A percentile compares a stretch with the other conserved stretches of the same genome.
Evolutionary conservation across 768 basidiomycete species (phyloP).

Genomic region (Agaricus sinodeliciosus): DNA sequence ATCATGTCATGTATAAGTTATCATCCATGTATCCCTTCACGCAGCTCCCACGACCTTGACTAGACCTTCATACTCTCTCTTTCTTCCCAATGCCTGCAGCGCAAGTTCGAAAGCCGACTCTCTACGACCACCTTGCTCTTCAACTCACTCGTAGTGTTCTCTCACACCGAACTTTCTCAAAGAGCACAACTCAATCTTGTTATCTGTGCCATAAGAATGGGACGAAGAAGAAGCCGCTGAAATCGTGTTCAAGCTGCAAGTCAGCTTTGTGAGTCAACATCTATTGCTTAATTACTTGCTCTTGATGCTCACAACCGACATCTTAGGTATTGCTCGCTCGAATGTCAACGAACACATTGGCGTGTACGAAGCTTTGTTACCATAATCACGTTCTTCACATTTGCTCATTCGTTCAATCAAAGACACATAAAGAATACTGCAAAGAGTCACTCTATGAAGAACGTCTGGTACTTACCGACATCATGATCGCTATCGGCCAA

Average conservation of each 20-base stretch:
- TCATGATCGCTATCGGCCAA: no score
- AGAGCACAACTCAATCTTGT: neutral
- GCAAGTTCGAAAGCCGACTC: neutral
- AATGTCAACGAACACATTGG: neutral
- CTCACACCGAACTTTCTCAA: neutral
- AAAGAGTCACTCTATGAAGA: neutral
- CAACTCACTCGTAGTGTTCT: neutral
- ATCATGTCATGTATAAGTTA: no score
- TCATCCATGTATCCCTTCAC: no score
- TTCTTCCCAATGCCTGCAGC: no score
- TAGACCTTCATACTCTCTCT: no score
- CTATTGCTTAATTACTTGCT: neutral
- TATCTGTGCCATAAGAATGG: neutral
- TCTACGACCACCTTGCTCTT: neutral
- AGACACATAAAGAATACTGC: neutral
- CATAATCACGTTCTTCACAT: neutral
- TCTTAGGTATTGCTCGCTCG: neutral
- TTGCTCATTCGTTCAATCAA: neutral
- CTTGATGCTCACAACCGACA: neutral
- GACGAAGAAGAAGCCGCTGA: neutral
- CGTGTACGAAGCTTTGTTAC: neutral
- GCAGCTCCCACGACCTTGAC: no score
- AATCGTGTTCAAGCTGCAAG: neutral
- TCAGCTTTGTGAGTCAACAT: neutral
- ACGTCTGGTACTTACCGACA: no score